Evolutionary conservation across 495 filamentous ascomycete species (phyloP), one percentile per base, ranked within the genome.

Genomic region (Trichoderma parareesei): DNA sequence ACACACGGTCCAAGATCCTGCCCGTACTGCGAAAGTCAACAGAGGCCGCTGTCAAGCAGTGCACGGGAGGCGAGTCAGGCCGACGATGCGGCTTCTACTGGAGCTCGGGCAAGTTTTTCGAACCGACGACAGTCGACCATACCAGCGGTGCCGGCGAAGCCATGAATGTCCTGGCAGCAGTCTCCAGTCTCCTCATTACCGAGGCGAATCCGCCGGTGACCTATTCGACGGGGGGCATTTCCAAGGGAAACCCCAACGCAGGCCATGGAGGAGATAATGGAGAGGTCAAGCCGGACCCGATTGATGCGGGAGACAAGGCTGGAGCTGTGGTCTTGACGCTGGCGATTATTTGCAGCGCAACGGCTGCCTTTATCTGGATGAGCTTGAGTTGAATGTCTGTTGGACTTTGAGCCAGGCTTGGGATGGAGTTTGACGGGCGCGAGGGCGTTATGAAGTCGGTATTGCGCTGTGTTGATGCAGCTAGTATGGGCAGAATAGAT

Each of bases 81-180:
- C 75, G 76, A 2, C 75, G 71, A 7, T 95, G 91, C 69, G 90
- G 90, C 0, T 78, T 89, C 49, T 78, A 81, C 61, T 92, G 90
- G 88, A 81, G 77, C 70, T 84, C 86, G 64, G 80, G 81, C 5
- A 61, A 61, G 60, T n/a, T 13, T 40, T 80, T 77, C 53, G 78
- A 78, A 64, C 75, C 73, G 2, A 16, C 60, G 35, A 77, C 70
- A 4, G 86, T 79, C 70, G 85, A 88, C 66, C 75, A 75, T 2
- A 72, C 72, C 40, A 70, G 69, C 13, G 82, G 83, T 4, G 75
- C 84, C 20, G 84, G 84, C 0, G 80, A 87, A 74, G 78, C 83
- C 60, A 79, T 88, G 76, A 79, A 77, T 42, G 85, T 82, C 1
- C 70, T 88, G 42, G 79, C 79, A 43, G 78, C 73, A 13, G 68